Base-by-base conservation (phyloP, 495 filamentous ascomycete species). In the Beverwykella pulmonaria region DNA sequence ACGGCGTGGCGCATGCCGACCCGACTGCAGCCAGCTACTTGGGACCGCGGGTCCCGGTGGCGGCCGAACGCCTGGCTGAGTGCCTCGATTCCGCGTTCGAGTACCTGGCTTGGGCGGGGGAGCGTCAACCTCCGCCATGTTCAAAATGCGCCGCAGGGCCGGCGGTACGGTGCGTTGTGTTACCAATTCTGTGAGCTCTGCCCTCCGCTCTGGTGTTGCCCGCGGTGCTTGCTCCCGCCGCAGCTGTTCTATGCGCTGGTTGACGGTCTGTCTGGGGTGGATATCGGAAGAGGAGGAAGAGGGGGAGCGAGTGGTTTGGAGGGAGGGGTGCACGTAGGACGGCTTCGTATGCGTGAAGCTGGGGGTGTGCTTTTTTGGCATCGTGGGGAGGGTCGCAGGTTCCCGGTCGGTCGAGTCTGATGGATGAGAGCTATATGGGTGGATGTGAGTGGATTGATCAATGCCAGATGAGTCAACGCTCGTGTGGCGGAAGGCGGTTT, bases 21-120 rank as follows among this genome's bases (percentile, higher is more conserved):
- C 73, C 25, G 39, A 14, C 19, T 41, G 34, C 23, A 68, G 70
- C 91, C 91, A 94, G 70, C 88, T 92, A 29, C 79, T 80, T 1
- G 91, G 91, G 20, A 90, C 80, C 9, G 89, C 82, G 3, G 91
- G 90, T 0, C 90, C 91, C 1, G 89, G 77, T 0, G 84, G 83
- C 17, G 79, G 74, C 61, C 85, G 81, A 44, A 10, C 20, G 6
- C 64, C 53, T 9, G n/a, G 46, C 9, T 50, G 57, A 17, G 36
- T n/a, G 19, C 10, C 48, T 52, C 19, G 53, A 63, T 77, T 58
- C 29, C 82, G 73, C 69, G 75, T 75, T 76, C 72, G 77, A 30
- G 73, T 61, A 57, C 80, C 81, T 23, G 81, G 80, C 48, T 88
- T 86, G 32, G 89, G 88, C 17, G 77, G 77, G 7, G 88, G 89